Evolutionary conservation across 495 filamentous ascomycete species (phyloP).

Genomic region (Tirmania nivea): DNA sequence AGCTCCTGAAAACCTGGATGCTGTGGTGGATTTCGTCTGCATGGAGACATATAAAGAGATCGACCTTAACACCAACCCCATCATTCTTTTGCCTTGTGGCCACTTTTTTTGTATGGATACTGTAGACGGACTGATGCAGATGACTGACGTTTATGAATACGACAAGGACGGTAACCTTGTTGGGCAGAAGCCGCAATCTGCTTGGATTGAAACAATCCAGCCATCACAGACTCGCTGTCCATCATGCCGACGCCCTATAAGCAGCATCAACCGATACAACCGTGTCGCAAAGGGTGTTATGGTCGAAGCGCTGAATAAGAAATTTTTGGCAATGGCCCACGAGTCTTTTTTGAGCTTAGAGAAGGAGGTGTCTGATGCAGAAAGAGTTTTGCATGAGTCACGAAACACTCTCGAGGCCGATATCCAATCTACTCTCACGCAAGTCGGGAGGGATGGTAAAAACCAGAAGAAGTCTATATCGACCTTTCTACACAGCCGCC

Average conservation of each 20-base stretch:
- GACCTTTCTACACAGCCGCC: neutral
- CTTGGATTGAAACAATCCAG: slow-evolving; percentile 31
- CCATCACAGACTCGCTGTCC: slow-evolving; percentile 36
- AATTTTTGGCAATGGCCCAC: slow-evolving; percentile 34
- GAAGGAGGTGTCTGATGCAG: slow-evolving; percentile 19
- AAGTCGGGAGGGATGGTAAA: slow-evolving; percentile 4
- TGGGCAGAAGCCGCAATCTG: slow-evolving; percentile 21
- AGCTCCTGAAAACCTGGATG: slow-evolving; percentile 22
- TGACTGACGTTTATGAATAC: slow-evolving; percentile 35
- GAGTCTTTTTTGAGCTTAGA: slow-evolving; percentile 20
- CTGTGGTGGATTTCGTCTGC: slow-evolving; percentile 33
- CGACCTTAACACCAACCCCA: slow-evolving; percentile 36
- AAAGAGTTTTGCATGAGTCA: slow-evolving; percentile 17
- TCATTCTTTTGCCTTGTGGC: slow-evolving; percentile 41
- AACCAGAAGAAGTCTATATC: slow-evolving; percentile 25
- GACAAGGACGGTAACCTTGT: slow-evolving; percentile 26
- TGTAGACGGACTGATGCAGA: slow-evolving; percentile 45
- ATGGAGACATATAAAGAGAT: slow-evolving; percentile 30
- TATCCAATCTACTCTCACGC: slow-evolving; percentile 1
- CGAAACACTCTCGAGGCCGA: slow-evolving; percentile 2
- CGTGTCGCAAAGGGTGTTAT: slow-evolving; percentile 40
- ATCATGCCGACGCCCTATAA: slow-evolving; percentile 38
- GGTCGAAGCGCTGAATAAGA: slow-evolving; percentile 47
- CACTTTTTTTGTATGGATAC: slow-evolving; percentile 40
- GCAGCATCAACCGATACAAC: slow-evolving; percentile 42